These are phyloP conservation scores for Apostasia shenzhenica DNA, from an alignment of 106 monocot species.

Conservation along the genomic window DNA sequence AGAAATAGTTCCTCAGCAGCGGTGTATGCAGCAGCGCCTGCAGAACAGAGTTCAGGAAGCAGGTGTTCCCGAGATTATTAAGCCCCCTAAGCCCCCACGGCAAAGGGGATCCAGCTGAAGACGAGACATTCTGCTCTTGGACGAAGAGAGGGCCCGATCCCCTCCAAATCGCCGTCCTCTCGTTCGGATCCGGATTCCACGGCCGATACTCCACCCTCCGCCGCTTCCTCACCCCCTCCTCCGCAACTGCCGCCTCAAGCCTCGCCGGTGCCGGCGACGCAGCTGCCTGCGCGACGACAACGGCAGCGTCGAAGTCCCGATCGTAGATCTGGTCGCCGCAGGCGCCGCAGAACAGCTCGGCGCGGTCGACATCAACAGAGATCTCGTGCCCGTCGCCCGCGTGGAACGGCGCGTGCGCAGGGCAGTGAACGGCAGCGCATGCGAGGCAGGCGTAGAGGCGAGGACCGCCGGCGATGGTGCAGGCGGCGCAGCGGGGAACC, in stretches of 20 bases:
- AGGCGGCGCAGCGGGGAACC: slow-evolving; percentile 54
- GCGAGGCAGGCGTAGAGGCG: slow-evolving; percentile 80
- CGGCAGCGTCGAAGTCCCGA: slow-evolving; percentile 74
- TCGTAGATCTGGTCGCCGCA: slow-evolving; percentile 93
- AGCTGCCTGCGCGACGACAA: slow-evolving; percentile 42
- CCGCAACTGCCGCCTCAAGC: slow-evolving; percentile 11
- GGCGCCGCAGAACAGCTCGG: slow-evolving; percentile 82
- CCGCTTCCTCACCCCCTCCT: slow-evolving; percentile 13
- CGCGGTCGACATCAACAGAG: slow-evolving; percentile 80
- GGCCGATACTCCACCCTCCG: slow-evolving; percentile 39
- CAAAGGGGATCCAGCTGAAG: neutral
- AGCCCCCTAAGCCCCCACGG: slow-evolving; percentile 71
- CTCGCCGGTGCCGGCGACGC: neutral
- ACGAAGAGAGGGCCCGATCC: slow-evolving; percentile 29
- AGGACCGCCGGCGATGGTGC: slow-evolving; percentile 26
- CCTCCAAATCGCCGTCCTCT: slow-evolving; percentile 24
- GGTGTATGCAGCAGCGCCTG: slow-evolving; percentile 84
- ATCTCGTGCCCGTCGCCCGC: slow-evolving; percentile 55
- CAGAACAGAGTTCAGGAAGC: slow-evolving; percentile 96
- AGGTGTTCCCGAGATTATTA: slow-evolving; percentile 93
- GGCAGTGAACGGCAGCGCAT: slow-evolving; percentile 66
- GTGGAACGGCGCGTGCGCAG: slow-evolving; percentile 53
- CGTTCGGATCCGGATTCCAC: slow-evolving; percentile 43
- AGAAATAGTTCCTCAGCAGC: slow-evolving; percentile 70
- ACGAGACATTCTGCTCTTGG: neutral